Percentiles rank a stretch among this genome's conserved stretches.
phyloP scores from a whole-genome alignment of 331 rosid genomes.

The Acacia concinna region DNA sequence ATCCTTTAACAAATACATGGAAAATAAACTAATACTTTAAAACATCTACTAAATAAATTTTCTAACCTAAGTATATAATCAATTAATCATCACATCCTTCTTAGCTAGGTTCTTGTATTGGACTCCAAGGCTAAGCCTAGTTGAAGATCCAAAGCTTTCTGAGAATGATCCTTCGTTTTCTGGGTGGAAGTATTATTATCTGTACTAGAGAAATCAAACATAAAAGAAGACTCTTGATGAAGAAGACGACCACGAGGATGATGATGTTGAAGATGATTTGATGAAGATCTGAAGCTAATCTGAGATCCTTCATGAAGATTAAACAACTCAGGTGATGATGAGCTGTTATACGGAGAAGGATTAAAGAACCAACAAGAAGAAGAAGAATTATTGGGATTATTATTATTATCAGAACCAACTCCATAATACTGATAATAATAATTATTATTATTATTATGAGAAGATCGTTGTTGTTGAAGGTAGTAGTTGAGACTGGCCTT shows the following conservation, averaged over 20 bases:
- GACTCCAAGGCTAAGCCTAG: constrained; percentile 58
- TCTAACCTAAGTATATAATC: background rate
- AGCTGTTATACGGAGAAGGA: constrained; percentile 48
- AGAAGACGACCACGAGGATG: constrained; percentile 15
- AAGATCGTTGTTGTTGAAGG: constrained; percentile 48
- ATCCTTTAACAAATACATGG: constrained; percentile 30
- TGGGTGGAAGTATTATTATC: constrained; percentile 38
- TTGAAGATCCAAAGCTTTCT: constrained; percentile 77
- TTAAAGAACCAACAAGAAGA: constrained; percentile 61
- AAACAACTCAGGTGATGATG: constrained; percentile 16
- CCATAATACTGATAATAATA: constrained; percentile 21
- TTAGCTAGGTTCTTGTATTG: constrained; percentile 42
- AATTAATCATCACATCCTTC: constrained; percentile 26
- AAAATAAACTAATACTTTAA: constrained; percentile 1
- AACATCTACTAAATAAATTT: background rate
- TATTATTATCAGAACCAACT: constrained; percentile 25
- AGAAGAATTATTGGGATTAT: background rate
- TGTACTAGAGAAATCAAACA: constrained; percentile 57
- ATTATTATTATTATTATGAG: background rate
- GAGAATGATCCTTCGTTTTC: constrained; percentile 55
- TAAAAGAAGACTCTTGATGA: constrained; percentile 6
- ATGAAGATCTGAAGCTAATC: constrained; percentile 60
- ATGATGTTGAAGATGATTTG: constrained; percentile 30
- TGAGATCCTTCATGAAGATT: constrained; percentile 58
- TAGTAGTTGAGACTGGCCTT: constrained; percentile 70